These are phyloP conservation scores for Fusarium pseudoanthophilum DNA, from an alignment of 2,329 filamentous ascomycete genomes.

Conservation along the genomic window DNA sequence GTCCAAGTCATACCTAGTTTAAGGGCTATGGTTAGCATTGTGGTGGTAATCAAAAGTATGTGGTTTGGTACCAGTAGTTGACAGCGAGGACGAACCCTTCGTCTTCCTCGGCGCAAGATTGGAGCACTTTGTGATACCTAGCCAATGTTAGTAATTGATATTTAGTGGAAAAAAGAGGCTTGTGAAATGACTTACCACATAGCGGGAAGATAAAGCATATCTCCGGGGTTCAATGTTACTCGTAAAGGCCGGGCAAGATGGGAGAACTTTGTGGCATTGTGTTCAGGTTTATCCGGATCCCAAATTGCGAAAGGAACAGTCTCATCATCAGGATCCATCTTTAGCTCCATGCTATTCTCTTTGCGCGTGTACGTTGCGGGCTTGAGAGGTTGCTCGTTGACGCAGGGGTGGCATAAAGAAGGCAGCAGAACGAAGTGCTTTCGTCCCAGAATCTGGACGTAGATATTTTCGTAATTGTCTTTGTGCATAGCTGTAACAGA, in stretches of 20 bases:
- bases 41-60: not conserved
- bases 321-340: slow-evolving; percentile 49
- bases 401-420: slow-evolving; percentile 74
- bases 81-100: slow-evolving; percentile 81
- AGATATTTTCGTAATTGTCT: slow-evolving; percentile 88
- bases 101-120: slow-evolving; percentile 72
- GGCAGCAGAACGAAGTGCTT: slow-evolving; percentile 82
- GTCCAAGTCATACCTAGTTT: slow-evolving; percentile 80
- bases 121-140: slow-evolving; percentile 83
- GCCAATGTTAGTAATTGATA: not conserved
- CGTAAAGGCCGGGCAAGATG: slow-evolving; percentile 67
- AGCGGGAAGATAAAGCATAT: slow-evolving; percentile 84
- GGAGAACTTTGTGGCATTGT: slow-evolving; percentile 67
- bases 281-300: slow-evolving; percentile 73
- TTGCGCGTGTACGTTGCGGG: slow-evolving; percentile 68
- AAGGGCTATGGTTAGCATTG: slow-evolving; percentile 5
- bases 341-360: slow-evolving; percentile 44
- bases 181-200: slow-evolving; percentile 69
- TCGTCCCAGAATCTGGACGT: slow-evolving; percentile 76
- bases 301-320: slow-evolving; percentile 75
- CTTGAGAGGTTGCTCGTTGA: slow-evolving; percentile 69
- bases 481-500: slow-evolving; percentile 80
- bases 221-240: slow-evolving; percentile 76
- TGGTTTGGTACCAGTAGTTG: slow-evolving; percentile 77
- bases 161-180: no score